Evolutionary conservation across 139 green algal genomes (phyloP).

Genomic region (Tetradesmus obliquus): DNA sequence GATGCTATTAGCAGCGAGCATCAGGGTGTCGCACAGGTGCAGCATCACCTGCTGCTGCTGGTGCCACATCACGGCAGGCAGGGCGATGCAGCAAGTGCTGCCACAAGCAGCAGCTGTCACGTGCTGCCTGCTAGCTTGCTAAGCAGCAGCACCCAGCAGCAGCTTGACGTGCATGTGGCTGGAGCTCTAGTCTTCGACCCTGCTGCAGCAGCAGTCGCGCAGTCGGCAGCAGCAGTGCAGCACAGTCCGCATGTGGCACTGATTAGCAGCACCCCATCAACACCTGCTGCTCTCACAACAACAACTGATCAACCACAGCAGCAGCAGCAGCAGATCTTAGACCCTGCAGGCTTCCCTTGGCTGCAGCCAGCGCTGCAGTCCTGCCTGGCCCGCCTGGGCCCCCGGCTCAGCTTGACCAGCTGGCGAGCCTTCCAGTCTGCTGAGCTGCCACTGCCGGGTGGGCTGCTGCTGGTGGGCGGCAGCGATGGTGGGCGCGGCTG

Average conservation of each 20-base stretch:
- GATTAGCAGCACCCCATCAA: constrained; percentile 7
- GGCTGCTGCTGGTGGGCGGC: constrained; percentile 25
- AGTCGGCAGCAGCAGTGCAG: not conserved
- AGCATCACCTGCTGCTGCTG: constrained; percentile 35
- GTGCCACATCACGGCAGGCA: constrained; percentile 10
- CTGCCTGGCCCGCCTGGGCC: not conserved
- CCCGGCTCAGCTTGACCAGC: constrained; percentile 16
- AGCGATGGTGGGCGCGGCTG: constrained; percentile 13
- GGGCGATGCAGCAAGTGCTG: not conserved
- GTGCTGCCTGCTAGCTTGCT: not conserved
- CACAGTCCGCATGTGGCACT: not conserved
- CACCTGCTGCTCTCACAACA: not conserved
- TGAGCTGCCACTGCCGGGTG: constrained; percentile 35
- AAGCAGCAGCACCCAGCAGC: constrained; percentile 31
- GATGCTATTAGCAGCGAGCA: not conserved
- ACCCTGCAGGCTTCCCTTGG: constrained; percentile 38
- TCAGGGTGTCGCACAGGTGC: not conserved
- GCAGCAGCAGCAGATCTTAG: constrained; percentile 25
- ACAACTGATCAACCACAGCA: not conserved
- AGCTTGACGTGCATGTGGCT: constrained; percentile 17
- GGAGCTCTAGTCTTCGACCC: constrained; percentile 3
- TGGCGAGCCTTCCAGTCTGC: constrained; percentile 35
- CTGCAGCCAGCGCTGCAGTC: constrained; percentile 6
- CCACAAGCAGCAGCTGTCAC: constrained; percentile 6
- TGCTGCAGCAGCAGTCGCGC: constrained; percentile 18